A percentile compares a stretch with the other conserved stretches of the same genome.
phyloP scores from a whole-genome alignment of 1,139 yeast species.

The Suhomyces yuchorum region DNA sequence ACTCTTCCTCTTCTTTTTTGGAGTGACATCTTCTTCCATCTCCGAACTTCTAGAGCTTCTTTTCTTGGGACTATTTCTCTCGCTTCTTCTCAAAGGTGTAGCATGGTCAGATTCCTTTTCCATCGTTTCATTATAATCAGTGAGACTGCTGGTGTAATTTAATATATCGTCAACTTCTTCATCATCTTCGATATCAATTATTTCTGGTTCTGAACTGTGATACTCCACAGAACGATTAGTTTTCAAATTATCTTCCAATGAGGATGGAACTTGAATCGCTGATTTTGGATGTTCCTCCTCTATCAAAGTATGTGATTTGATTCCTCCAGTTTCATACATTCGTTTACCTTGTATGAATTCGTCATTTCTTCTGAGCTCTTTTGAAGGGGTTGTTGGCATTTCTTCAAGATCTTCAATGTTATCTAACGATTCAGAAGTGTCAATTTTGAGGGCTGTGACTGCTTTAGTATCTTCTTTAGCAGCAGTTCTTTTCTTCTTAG shows the following conservation, averaged over 20 bases:
- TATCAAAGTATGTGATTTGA: not conserved
- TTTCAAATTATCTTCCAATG: slow-evolving; percentile 4
- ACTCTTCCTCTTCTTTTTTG: not conserved
- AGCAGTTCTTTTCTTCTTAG: slow-evolving; percentile 1
- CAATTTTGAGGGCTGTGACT: no score
- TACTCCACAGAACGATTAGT: not conserved
- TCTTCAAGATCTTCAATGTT: no score
- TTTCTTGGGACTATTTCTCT: slow-evolving; percentile 4
- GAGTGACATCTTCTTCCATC: not conserved
- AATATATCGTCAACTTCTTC: slow-evolving; percentile 8
- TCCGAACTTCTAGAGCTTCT: not conserved
- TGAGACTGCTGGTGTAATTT: slow-evolving; percentile 5
- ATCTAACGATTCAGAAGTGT: no score
- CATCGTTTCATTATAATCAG: slow-evolving; percentile 14
- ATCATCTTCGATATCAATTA: slow-evolving; percentile 5
- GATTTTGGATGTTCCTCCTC: not conserved
- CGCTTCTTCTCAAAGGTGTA: slow-evolving; percentile 1
- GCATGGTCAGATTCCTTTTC: slow-evolving; percentile 13
- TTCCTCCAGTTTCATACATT: no score
- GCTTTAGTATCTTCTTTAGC: no score
- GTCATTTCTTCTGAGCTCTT: no score
- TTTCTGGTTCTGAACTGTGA: slow-evolving; percentile 10
- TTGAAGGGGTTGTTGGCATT: no score
- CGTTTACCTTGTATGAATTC: no score
- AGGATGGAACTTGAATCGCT: slow-evolving; percentile 14